Evolutionary conservation across 768 basidiomycete genomes (phyloP).

Genomic region (Boletus reticulatus): DNA sequence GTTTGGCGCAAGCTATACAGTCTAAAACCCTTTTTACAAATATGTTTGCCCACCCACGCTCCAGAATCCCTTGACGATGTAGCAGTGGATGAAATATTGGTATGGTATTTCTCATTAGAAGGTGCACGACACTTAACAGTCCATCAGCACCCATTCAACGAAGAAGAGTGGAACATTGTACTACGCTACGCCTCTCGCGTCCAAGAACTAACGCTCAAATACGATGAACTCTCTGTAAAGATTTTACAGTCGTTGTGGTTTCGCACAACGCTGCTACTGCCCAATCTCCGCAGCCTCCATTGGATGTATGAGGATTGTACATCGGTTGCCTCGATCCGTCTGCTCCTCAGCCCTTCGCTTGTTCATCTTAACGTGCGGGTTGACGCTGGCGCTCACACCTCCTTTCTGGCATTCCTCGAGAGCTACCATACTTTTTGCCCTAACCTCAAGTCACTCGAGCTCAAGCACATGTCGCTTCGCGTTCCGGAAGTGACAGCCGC

Average conservation of each 20-base stretch:
- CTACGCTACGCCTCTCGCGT: constrained; percentile 8
- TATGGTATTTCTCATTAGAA: neutral
- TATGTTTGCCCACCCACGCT: neutral
- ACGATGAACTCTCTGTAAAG: neutral
- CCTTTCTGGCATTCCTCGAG: constrained; percentile 4
- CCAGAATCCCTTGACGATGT: neutral
- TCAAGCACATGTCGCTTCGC: neutral
- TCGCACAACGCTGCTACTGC: constrained; percentile 4
- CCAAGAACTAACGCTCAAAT: neutral
- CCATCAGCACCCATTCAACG: neutral
- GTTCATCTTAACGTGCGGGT: constrained; percentile 1
- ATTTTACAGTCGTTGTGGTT: constrained; percentile 2
- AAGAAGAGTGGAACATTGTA: constrained; percentile 2
- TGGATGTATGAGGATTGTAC: neutral
- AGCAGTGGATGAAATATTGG: neutral
- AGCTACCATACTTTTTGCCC: constrained; percentile 1
- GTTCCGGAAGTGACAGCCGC: neutral
- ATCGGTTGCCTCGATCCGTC: neutral
- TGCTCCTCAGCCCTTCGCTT: constrained; percentile 9
- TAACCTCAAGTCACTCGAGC: constrained; percentile 4
- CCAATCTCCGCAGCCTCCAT: constrained; percentile 3
- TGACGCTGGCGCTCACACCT: neutral
- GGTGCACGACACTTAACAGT: neutral
- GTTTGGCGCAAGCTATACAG: constrained; percentile 12
- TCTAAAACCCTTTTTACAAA: constrained; percentile 1